Conservation (phyloP, 2,329 filamentous ascomycete species). For the Clathrospora elynae region DNA sequence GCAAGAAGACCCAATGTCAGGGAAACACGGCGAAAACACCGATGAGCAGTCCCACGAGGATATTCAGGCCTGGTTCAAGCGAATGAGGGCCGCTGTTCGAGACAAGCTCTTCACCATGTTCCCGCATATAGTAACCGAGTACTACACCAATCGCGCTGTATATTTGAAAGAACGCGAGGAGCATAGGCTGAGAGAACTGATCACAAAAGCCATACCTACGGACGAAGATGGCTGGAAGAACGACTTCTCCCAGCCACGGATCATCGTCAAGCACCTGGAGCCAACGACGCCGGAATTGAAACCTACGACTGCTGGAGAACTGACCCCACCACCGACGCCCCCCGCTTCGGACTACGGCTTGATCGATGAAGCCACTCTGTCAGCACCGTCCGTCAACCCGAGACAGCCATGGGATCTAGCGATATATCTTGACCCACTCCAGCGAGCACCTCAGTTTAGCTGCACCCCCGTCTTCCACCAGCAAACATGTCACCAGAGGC, state of each 20-base stretch:
- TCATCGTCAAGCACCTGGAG: conserved; percentile 8
- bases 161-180: conserved; percentile 28
- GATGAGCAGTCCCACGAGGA: neutral
- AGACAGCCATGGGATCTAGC: conserved; percentile 5
- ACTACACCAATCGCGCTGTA: conserved; percentile 26
- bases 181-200: conserved; percentile 17
- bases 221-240: conserved; percentile 20
- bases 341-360: neutral
- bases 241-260: conserved; percentile 13
- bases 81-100: conserved; percentile 18
- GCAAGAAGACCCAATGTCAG: neutral
- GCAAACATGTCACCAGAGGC: conserved; percentile 26
- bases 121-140: conserved; percentile 17
- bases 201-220: conserved; percentile 25
- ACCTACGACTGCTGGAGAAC: neutral
- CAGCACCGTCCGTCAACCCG: neutral
- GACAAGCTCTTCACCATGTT: conserved; percentile 33
- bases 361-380: neutral
- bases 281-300: conserved; percentile 2
- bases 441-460: conserved; percentile 12
- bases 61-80: conserved; percentile 26
- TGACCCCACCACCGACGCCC: conserved; percentile 14
- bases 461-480: conserved; percentile 25
- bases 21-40: neutral
- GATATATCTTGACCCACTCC: conserved; percentile 20